Evolutionary conservation across 176 grass and related monocot genomes (phyloP).

Genomic region (Zea luxurians): DNA sequence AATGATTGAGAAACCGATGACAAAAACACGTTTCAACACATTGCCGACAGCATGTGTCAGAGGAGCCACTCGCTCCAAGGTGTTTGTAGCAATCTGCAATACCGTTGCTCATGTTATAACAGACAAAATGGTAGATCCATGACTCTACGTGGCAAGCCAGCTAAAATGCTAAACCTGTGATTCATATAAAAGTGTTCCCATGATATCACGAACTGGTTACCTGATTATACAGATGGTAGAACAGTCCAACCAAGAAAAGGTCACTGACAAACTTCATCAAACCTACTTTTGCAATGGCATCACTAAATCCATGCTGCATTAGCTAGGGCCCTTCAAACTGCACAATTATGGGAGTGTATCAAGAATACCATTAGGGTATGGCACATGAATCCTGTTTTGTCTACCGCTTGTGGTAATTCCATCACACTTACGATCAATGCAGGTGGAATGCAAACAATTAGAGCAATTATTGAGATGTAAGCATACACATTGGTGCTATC

Average conservation of each 20-base stretch:
- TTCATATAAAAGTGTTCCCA: slow-evolving; percentile 7
- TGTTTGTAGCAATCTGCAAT: slow-evolving; percentile 88
- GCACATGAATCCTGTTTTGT: not conserved
- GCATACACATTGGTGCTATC: slow-evolving; percentile 98
- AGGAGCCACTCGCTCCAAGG: slow-evolving; percentile 94
- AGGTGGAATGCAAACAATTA: slow-evolving; percentile 92
- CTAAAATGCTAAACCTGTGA: slow-evolving; percentile 8
- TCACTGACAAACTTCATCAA: slow-evolving; percentile 72
- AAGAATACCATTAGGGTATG: slow-evolving; percentile 15
- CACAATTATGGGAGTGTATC: slow-evolving; percentile 25
- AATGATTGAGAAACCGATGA: slow-evolving; percentile 92
- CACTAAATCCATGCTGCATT: slow-evolving; percentile 71
- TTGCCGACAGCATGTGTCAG: slow-evolving; percentile 97
- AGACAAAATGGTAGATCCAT: slow-evolving; percentile 12
- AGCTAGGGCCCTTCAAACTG: slow-evolving; percentile 91
- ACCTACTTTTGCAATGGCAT: slow-evolving; percentile 91
- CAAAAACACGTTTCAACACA: slow-evolving; percentile 99
- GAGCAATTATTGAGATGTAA: slow-evolving; percentile 94
- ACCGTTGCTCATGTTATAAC: slow-evolving; percentile 22
- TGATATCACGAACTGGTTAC: slow-evolving; percentile 45
- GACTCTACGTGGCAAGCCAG: not conserved
- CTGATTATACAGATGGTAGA: slow-evolving; percentile 99
- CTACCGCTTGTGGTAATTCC: slow-evolving; percentile 5
- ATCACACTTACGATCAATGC: slow-evolving; percentile 75
- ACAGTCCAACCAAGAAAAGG: slow-evolving; percentile 90